Base-by-base conservation (phyloP, 2,329 filamentous ascomycete genomes). In the Nigrospora sphaerica region DNA sequence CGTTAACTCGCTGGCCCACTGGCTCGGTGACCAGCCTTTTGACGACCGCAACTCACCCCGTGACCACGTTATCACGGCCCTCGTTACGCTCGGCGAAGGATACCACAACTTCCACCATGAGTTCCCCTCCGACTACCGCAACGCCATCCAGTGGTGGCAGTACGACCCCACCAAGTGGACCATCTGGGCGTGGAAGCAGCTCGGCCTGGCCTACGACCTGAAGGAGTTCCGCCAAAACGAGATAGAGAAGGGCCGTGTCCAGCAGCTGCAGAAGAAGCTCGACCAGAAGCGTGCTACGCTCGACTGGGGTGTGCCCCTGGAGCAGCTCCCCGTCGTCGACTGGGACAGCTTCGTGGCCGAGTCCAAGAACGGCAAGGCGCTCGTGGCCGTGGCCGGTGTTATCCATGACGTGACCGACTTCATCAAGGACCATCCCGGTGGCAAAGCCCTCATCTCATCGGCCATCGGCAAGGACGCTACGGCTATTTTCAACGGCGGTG, bases 71-170 rank as follows among this genome's bases (percentile, higher is more conserved):
- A 72, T 86, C 62, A 85, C 81, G 32, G 82, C 81, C 39, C 66
- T 85, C 6, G 73, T 83, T 49, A 86, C 82, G 18, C 76, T 86
- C 35, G 81, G 81, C 32, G 81, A 86, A 64, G 82, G 82, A 16
- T 86, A 85, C 69, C 81, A 85, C 72, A 86, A 85, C 71, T 85
- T 85, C 72, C 82, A 86, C 67, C 82, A 86, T 69, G 81, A 85
- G 58, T 85, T 85, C 64, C 81, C 81, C 34, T 83, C 80, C 6
- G 81, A 86, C 62, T 85, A 85, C 73, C 79, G 81, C 58, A 86
- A 86, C 59, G 82, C 80, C 39, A 83, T 85, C 51, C 71, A 84
- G 59, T 85, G 80, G 80, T 75, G 77, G 67, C 81, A 85, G 65
- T 86, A 85, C 57, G 81, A 86, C 62, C 81, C 81, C 6, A 86